Evolutionary conservation across 345 rosid genomes (phyloP).

Genomic region (Moricandia moricandioides): DNA sequence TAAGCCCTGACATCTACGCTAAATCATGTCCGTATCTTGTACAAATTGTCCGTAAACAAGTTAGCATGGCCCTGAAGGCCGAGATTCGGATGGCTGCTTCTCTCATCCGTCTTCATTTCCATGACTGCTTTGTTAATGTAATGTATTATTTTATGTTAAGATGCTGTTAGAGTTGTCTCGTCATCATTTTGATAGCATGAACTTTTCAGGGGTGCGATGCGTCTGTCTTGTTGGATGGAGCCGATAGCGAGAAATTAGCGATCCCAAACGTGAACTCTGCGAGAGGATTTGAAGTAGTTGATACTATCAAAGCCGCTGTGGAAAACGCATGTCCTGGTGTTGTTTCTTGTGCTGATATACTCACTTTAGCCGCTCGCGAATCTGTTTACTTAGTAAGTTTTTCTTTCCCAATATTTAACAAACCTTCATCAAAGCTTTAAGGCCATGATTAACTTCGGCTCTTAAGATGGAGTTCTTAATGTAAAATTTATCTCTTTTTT

Average conservation of each 20-base stretch:
- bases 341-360: conserved; percentile 74
- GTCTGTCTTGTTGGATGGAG: conserved; percentile 59
- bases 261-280: conserved; percentile 49
- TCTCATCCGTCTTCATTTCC: conserved; percentile 46
- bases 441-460: too few relatives aligned
- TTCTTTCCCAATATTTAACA: neutral
- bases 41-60: conserved; percentile 46
- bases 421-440: neutral
- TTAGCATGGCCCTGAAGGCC: conserved; percentile 46
- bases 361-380: conserved; percentile 69
- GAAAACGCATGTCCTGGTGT: conserved; percentile 67
- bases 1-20: conserved; percentile 46
- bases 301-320: conserved; percentile 55
- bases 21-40: conserved; percentile 49
- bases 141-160: conserved; percentile 13
- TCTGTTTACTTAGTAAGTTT: conserved; percentile 59
- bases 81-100: conserved; percentile 77
- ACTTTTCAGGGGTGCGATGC: conserved; percentile 59
- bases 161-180: neutral
- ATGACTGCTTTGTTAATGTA: conserved; percentile 77
- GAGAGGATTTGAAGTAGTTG: conserved; percentile 64
- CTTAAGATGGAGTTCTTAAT: too few relatives aligned
- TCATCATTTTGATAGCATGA: neutral
- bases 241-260: conserved; percentile 50
- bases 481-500: too few relatives aligned